Evolutionary conservation across 495 filamentous ascomycete genomes (phyloP), one percentile per base, ranked within the genome.

Genomic region (Hyphodiscus hymeniophilus): DNA sequence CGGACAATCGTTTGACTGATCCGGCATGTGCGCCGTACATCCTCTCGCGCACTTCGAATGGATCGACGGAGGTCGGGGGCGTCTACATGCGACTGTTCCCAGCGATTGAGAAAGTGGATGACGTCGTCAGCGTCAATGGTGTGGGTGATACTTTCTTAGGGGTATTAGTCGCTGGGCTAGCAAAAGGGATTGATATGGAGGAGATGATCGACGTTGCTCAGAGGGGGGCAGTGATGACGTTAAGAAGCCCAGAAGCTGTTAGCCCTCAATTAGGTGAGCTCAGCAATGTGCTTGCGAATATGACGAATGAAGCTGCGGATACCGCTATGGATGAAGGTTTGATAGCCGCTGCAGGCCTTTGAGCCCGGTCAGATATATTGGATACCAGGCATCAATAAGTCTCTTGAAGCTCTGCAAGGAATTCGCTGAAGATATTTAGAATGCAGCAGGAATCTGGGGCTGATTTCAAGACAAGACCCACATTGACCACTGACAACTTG

Each of bases 141-240:
- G 89, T 88, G 0, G 92, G 92, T 4, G 92, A 98, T 66, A 97
- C 92, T 0, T 87, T 96, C 54, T 67, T 92, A 2, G 92, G 91
- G 3, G 83, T 87, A 13, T 33, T 94, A 26, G 66, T 94, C 18
- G 81, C 88, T 1, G 84, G 85, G 2, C 48, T 77, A 48, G 66
- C 72, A 15, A 64, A 64, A 50, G 76, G 73, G 5, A 63, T 63
- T 3, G 66, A 57, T 56, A 55, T 80, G 17, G 59, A 79, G 24
- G 17, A 32, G 5, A 21, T 60, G 33, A 55, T 60, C 16, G 26
- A 48, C 31, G 7, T 52, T 39, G 83, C 81, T 42, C 91, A 96
- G 66, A 74, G 74, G 62, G 91, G 84, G 7, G 88, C 87, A 38
- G 73, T 81, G 28, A 63, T 83, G 67, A 90, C 87, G 17, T 63